Percentiles rank a stretch among this genome's conserved stretches.
These are phyloP conservation scores for Beauveria brongniartii DNA, from an alignment of 2,329 filamentous ascomycete genomes.

Conservation along the genomic window DNA sequence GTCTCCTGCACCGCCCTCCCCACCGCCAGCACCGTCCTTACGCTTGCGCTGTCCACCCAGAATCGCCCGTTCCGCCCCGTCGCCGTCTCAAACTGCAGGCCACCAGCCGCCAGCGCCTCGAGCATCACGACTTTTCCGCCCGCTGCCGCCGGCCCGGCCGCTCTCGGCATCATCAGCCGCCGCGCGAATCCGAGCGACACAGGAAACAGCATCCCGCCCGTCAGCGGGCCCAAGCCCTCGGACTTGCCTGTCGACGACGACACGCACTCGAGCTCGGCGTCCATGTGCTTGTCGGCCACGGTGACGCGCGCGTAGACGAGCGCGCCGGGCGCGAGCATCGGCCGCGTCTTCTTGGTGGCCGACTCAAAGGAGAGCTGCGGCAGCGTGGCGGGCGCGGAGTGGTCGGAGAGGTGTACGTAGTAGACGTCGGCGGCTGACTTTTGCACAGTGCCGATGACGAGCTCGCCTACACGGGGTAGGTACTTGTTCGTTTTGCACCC, in stretches of 20 bases:
- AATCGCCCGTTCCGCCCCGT: slow-evolving; percentile 87
- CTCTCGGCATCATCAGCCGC: slow-evolving; percentile 55
- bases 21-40: slow-evolving; percentile 66
- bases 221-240: slow-evolving; percentile 77
- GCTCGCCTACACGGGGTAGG: slow-evolving; percentile 68
- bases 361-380: slow-evolving; percentile 89
- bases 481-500: slow-evolving; percentile 37
- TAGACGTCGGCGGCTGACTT: slow-evolving; percentile 70
- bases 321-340: slow-evolving; percentile 64
- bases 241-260: slow-evolving; percentile 78
- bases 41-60: slow-evolving; percentile 70
- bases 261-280: slow-evolving; percentile 85
- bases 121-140: slow-evolving; percentile 51
- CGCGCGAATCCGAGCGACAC: slow-evolving; percentile 77
- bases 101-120: slow-evolving; percentile 67
- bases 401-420: slow-evolving; percentile 66
- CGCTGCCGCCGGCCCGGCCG: slow-evolving; percentile 45
- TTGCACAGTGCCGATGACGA: slow-evolving; percentile 80
- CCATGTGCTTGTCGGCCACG: slow-evolving; percentile 71
- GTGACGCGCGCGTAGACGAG: slow-evolving; percentile 84
- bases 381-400: slow-evolving; percentile 58
- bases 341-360: slow-evolving; percentile 85
- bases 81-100: slow-evolving; percentile 84
- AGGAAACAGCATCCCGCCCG: slow-evolving; percentile 77
- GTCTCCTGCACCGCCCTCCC: slow-evolving; percentile 70